phyloP scores from a whole-genome alignment of 2,329 filamentous ascomycete species.

The Monosporascus sp. region DNA sequence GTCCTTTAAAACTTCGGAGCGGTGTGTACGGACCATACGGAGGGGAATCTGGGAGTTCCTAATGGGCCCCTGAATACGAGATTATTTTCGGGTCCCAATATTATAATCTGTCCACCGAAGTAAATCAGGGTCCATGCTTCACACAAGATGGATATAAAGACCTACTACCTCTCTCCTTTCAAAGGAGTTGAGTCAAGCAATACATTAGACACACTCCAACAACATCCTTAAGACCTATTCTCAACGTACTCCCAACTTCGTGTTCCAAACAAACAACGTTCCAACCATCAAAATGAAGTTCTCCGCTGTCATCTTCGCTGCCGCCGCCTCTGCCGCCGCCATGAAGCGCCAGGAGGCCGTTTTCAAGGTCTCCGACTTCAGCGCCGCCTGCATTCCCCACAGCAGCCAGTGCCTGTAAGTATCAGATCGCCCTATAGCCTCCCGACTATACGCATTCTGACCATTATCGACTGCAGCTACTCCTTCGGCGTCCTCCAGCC shows the following conservation, averaged over 20 bases:
- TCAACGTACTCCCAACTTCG: not conserved
- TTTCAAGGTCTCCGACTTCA: constrained; percentile 22
- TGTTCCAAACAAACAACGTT: not conserved
- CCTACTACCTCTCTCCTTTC: no score
- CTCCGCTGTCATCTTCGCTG: constrained; percentile 15
- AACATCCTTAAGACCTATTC: no score
- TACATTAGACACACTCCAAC: no score
- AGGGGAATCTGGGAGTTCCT: no score
- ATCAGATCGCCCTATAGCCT: not conserved
- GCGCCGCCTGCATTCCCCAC: constrained; percentile 23
- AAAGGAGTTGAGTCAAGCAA: no score
- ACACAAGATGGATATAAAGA: no score
- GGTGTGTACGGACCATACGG: no score
- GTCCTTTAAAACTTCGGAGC: no score
- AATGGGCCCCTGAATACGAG: no score
- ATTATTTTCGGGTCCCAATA: no score
- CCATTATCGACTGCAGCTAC: constrained; percentile 6
- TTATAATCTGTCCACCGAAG: no score
- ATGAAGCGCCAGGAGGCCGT: constrained; percentile 13
- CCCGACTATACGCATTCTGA: not conserved
- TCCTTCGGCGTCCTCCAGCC: constrained; percentile 11
- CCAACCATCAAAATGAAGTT: constrained; percentile 21
- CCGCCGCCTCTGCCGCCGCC: constrained; percentile 14
- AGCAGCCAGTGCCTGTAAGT: constrained; percentile 22
- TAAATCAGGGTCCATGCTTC: no score